Percentiles rank a stretch among this genome's conserved stretches.
Conservation (phyloP, 257 asterid genomes). For the Jaltomata sinuosa region DNA sequence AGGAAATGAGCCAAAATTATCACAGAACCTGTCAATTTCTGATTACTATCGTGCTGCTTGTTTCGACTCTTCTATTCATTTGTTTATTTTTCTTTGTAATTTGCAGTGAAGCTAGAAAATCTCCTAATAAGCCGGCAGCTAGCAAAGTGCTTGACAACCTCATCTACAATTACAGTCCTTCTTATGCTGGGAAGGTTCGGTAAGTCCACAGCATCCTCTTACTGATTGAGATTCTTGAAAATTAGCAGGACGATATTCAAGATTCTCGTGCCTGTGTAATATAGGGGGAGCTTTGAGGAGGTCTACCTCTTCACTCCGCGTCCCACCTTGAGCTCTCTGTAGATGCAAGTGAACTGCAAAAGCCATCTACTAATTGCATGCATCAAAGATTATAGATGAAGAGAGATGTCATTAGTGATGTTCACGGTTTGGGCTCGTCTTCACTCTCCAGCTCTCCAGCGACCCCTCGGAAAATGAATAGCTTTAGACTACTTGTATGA, state of each 20-base stretch:
- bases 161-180: conserved; percentile 80
- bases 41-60: background rate
- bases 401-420: background rate
- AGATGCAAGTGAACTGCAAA: background rate
- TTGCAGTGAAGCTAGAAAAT: conserved; percentile 90
- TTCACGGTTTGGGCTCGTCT: background rate
- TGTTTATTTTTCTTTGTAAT: background rate
- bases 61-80: background rate
- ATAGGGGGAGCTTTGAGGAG: conserved; percentile 93
- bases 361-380: background rate
- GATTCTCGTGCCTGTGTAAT: background rate
- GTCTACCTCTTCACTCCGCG: conserved; percentile 65
- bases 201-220: conserved; percentile 7
- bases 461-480: background rate
- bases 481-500: background rate
- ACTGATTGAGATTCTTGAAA: background rate
- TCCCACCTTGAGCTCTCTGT: background rate
- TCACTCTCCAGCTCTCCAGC: background rate
- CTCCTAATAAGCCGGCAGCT: conserved; percentile 53
- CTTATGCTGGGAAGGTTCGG: conserved; percentile 93
- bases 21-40: background rate
- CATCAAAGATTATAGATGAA: background rate
- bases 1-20: background rate
- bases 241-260: background rate
- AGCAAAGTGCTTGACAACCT: conserved; percentile 68